Base-by-base conservation (phyloP, 169 alveolate species). In the Amoebophrya sp. region DNA sequence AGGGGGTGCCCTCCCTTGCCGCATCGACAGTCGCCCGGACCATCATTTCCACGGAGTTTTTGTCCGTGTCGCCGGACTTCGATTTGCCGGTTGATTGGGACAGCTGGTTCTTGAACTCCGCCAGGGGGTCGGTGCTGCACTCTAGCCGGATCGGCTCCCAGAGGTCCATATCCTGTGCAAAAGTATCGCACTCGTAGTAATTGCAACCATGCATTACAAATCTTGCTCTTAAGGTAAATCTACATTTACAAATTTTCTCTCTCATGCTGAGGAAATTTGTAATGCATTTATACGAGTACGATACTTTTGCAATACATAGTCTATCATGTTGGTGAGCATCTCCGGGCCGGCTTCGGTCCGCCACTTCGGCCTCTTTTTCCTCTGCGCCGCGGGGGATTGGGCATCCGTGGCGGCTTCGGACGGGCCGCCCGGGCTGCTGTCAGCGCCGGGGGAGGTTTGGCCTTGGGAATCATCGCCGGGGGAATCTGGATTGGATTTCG, bases 81-180 rank as follows among this genome's bases (percentile, higher is more conserved):
- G n/a, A n/a, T n/a, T n/a, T n/a, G n/a, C n/a, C n/a, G n/a, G n/a
- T n/a, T n/a, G n/a, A n/a, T n/a, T n/a, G n/a, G n/a, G n/a, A n/a
- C n/a, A n/a, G n/a, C n/a, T n/a, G n/a, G n/a, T n/a, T 2, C 32
- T 66, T 66, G 83, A 66, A 66, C 35, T 66, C 83, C 1, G 83
- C 83, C 10, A 66, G 35, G 32, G 83, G 83, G 83, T 66, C 83
- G 7, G 83, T 66, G 35, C 38, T 25, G 35, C 83, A 66, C 83
- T 66, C 83, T 1, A 66, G 35, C 83, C 83, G 83, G 83, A 66
- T 66, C 35, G 83, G 83, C 32, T 66, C 83, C 83, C 83, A 66
- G 32, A 66, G 1, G 18, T 66, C 83, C 38, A 66, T 25, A n/a
- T n/a, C n/a, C n/a, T n/a, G n/a, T n/a, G n/a, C n/a, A n/a, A n/a